phyloP scores from a whole-genome alignment of 768 basidiomycete genomes.

The Lactarius evosmus region DNA sequence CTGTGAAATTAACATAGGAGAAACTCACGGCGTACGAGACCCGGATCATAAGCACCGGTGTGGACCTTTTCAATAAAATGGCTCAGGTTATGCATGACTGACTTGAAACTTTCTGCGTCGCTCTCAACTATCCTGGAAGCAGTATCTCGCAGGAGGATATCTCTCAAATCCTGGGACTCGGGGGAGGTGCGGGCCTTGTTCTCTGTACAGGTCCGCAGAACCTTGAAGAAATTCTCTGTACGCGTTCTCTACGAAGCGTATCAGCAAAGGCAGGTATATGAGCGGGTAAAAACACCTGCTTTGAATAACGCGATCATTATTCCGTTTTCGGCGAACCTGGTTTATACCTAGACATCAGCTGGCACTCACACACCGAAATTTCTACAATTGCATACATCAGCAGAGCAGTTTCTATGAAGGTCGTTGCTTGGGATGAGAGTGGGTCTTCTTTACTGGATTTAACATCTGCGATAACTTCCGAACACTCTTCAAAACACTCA shows the following conservation, averaged over 20 bases:
- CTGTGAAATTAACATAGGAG: background rate
- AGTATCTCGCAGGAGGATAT: slow-evolving; percentile 36
- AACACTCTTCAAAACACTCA: slow-evolving; percentile 50
- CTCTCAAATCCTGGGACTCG: slow-evolving; percentile 36
- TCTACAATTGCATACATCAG: slow-evolving; percentile 42
- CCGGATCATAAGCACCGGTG: slow-evolving; percentile 47
- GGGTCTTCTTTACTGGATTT: slow-evolving; percentile 53
- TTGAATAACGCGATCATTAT: slow-evolving; percentile 57
- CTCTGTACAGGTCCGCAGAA: slow-evolving; percentile 23
- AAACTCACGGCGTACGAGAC: slow-evolving; percentile 52
- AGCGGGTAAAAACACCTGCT: slow-evolving; percentile 37
- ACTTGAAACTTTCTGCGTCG: slow-evolving; percentile 49
- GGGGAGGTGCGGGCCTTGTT: background rate
- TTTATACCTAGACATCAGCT: slow-evolving; percentile 12
- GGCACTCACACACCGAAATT: slow-evolving; percentile 25
- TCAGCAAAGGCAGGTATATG: background rate
- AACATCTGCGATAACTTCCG: slow-evolving; percentile 47
- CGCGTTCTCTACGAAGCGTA: slow-evolving; percentile 15
- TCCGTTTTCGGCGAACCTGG: slow-evolving; percentile 57
- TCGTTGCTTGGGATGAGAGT: slow-evolving; percentile 53
- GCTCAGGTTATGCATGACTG: slow-evolving; percentile 54
- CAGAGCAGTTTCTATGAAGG: slow-evolving; percentile 49
- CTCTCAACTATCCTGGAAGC: slow-evolving; percentile 47
- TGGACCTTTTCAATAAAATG: slow-evolving; percentile 58
- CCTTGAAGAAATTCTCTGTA: slow-evolving; percentile 9